These are phyloP conservation scores for Alternaria sp. DNA, from an alignment of 2,329 filamentous ascomycete species.

Conservation along the genomic window DNA sequence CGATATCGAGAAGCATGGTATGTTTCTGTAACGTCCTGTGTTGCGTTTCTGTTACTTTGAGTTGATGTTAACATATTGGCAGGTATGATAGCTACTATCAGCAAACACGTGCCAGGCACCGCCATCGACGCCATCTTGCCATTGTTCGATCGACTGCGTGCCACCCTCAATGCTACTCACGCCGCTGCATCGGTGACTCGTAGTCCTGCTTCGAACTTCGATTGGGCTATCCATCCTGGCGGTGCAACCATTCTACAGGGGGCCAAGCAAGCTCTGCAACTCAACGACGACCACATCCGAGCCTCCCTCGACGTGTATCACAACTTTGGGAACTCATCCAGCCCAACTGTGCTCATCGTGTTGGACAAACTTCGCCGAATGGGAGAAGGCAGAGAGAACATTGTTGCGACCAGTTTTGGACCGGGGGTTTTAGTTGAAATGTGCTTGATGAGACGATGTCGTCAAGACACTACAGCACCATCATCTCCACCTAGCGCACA, in stretches of 20 bases:
- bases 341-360: constrained; percentile 71
- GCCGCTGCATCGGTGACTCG: constrained; percentile 40
- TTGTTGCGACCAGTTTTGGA: constrained; percentile 73
- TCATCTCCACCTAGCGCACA: background rate
- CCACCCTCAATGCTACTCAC: constrained; percentile 2
- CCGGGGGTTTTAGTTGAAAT: constrained; percentile 73
- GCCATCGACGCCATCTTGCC: constrained; percentile 29
- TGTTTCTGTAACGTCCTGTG: constrained; percentile 19
- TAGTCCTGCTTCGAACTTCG: constrained; percentile 63
- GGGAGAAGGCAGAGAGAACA: constrained; percentile 59
- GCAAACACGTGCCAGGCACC: constrained; percentile 29
- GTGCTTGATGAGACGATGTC: constrained; percentile 64
- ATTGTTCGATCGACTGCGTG: constrained; percentile 40
- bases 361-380: constrained; percentile 63
- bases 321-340: constrained; percentile 71
- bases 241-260: constrained; percentile 70
- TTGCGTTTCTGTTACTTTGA: too few relatives aligned
- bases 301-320: constrained; percentile 74
- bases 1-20: constrained; percentile 67
- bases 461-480: background rate
- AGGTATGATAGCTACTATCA: constrained; percentile 30
- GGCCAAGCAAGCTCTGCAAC: constrained; percentile 63
- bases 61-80: background rate
- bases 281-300: constrained; percentile 68
- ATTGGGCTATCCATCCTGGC: constrained; percentile 77